These are phyloP conservation scores for Nitzschia inconspicua DNA, from an alignment of 108 stramenopile species.

Conservation along the genomic window DNA sequence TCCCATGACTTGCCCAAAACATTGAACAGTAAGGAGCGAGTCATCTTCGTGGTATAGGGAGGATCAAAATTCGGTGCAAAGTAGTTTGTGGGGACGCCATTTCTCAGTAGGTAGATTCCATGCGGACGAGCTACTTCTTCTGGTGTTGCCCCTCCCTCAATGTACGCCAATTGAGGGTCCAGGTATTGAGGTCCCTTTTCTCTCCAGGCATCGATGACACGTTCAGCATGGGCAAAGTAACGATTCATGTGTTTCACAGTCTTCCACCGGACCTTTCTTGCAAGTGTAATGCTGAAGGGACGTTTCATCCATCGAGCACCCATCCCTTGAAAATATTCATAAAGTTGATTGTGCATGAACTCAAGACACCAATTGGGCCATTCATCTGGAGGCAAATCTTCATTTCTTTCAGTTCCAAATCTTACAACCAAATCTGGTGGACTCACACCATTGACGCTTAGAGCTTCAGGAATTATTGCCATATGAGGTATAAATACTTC, in stretches of 20 bases:
- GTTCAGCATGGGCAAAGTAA: slow-evolving; percentile 83
- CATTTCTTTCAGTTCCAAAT: slow-evolving; percentile 85
- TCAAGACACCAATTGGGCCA: slow-evolving; percentile 91
- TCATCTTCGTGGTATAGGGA: slow-evolving; percentile 89
- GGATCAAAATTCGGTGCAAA: slow-evolving; percentile 88
- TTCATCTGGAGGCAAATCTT: slow-evolving; percentile 82
- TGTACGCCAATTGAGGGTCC: slow-evolving; percentile 63
- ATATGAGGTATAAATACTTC: slow-evolving; percentile 91
- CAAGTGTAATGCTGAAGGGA: slow-evolving; percentile 82
- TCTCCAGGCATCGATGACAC: slow-evolving; percentile 82
- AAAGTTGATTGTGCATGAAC: slow-evolving; percentile 89
- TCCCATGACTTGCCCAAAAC: slow-evolving; percentile 85
- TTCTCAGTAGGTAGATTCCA: slow-evolving; percentile 79
- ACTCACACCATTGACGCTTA: slow-evolving; percentile 68
- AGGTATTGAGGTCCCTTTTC: slow-evolving; percentile 85
- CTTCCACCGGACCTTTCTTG: slow-evolving; percentile 82
- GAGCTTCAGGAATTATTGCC: slow-evolving; percentile 74
- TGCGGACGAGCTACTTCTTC: slow-evolving; percentile 81
- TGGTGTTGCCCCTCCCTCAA: slow-evolving; percentile 63
- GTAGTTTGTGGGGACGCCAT: slow-evolving; percentile 85
- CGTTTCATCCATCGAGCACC: slow-evolving; percentile 78
- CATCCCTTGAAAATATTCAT: slow-evolving; percentile 69
- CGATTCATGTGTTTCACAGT: slow-evolving; percentile 92
- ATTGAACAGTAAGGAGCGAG: slow-evolving; percentile 64
- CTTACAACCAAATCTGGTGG: slow-evolving; percentile 82